phyloP scores from a whole-genome alignment of 352 stramenopile genomes.

The Phytophthora litchii region DNA sequence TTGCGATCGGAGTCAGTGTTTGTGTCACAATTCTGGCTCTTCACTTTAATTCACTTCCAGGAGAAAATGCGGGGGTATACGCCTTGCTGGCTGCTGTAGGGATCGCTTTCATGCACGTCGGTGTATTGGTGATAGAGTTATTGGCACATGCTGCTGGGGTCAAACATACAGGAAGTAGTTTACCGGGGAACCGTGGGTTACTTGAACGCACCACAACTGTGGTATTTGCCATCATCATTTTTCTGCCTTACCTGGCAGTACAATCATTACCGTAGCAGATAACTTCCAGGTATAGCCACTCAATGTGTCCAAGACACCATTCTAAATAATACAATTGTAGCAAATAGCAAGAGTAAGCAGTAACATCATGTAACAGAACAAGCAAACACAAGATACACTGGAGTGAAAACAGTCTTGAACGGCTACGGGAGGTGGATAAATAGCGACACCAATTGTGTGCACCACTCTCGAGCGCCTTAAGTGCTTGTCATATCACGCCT shows the following conservation, averaged over 20 bases:
- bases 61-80: slow-evolving; percentile 3
- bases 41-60: slow-evolving; percentile 2
- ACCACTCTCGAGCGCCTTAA: no score
- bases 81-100: slow-evolving; percentile 1
- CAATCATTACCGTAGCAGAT: neutral
- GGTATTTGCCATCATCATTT: neutral
- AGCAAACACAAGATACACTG: no score
- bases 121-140: neutral
- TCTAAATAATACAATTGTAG: no score
- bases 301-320: no score
- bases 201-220: slow-evolving; percentile 5
- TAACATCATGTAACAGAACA: no score
- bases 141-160: slow-evolving; percentile 4
- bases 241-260: slow-evolving; percentile 4
- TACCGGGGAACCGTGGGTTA: slow-evolving; percentile 1
- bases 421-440: no score
- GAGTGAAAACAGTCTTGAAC: no score
- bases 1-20: slow-evolving; percentile 1
- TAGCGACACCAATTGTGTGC: no score
- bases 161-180: slow-evolving; percentile 1
- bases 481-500: slow-evolving; percentile 32
- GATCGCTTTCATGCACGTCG: neutral
- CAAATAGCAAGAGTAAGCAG: no score
- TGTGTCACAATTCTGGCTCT: slow-evolving; percentile 1
- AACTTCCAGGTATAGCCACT: no score